phyloP scores from a whole-genome alignment of 257 asterid species.

The Thymus mandschuricus region DNA sequence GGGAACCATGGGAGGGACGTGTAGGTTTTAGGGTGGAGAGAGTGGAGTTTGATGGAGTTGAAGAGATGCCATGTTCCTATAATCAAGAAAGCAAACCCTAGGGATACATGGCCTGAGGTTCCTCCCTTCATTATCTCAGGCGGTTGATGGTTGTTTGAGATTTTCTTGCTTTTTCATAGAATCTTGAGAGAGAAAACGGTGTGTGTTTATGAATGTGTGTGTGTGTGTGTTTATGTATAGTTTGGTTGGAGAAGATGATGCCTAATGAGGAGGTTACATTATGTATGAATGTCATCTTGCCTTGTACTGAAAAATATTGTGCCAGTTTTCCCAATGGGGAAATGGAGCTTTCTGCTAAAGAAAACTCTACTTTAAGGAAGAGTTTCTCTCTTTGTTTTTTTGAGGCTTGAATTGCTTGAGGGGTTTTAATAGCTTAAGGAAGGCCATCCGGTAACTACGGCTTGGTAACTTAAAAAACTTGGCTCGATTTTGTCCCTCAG shows the following conservation, averaged over 20 bases:
- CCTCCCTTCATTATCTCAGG: slow-evolving; percentile 50
- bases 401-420: not conserved
- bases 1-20: slow-evolving; percentile 73
- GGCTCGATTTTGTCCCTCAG: too few relatives aligned
- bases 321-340: not conserved
- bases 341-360: slow-evolving; percentile 32
- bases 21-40: slow-evolving; percentile 53
- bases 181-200: not conserved
- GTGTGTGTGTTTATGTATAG: not conserved
- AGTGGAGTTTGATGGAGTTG: slow-evolving; percentile 65
- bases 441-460: not conserved
- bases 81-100: slow-evolving; percentile 67
- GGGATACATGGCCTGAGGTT: slow-evolving; percentile 65
- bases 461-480: too few relatives aligned
- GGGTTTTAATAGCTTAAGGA: not conserved
- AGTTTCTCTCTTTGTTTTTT: slow-evolving; percentile 5
- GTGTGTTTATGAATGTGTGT: not conserved
- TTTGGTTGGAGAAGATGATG: not conserved
- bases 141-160: not conserved
- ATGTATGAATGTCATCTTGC: slow-evolving; percentile 39
- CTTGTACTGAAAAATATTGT: slow-evolving; percentile 37
- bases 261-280: slow-evolving; percentile 27
- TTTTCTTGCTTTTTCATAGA: not conserved
- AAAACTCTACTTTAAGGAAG: slow-evolving; percentile 50
- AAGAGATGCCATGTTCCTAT: slow-evolving; percentile 82